A percentile compares a stretch with the other conserved stretches of the same genome.
These are phyloP conservation scores for Recurvomyces mirabilis DNA, from an alignment of 495 filamentous ascomycete species.

Conservation along the genomic window DNA sequence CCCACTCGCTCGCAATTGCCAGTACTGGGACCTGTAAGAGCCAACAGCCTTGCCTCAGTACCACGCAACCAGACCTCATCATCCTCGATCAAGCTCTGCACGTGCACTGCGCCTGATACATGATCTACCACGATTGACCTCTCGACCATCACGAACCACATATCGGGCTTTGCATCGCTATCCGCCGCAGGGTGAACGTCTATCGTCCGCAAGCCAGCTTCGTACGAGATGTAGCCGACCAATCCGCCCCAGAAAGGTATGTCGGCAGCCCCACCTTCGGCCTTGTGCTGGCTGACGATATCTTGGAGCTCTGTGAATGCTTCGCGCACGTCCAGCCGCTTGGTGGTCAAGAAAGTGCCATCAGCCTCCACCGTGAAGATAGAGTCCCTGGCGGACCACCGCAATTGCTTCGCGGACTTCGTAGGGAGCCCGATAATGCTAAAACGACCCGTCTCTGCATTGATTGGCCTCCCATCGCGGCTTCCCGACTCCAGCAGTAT, in stretches of 20 bases:
- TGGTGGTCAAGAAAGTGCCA: background rate
- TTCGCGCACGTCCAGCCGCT: background rate
- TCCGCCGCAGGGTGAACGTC: conserved; percentile 28
- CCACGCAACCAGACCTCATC: conserved; percentile 32
- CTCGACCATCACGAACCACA: conserved; percentile 66
- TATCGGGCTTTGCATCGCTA: conserved; percentile 41
- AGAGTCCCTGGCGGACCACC: conserved; percentile 37
- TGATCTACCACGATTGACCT: conserved; percentile 76
- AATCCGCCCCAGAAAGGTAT: conserved; percentile 79
- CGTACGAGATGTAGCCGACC: conserved; percentile 83
- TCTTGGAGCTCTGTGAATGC: conserved; percentile 33
- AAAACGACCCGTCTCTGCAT: conserved; percentile 45
- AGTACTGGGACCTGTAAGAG: background rate
- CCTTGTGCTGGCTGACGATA: conserved; percentile 45
- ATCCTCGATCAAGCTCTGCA: conserved; percentile 47
- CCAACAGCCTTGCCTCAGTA: background rate
- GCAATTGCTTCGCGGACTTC: conserved; percentile 40
- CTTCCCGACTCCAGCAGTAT: conserved; percentile 21
- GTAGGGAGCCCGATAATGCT: conserved; percentile 57
- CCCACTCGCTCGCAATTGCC: background rate
- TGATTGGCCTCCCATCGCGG: conserved; percentile 7
- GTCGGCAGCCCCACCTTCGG: conserved; percentile 32
- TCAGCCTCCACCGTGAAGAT: conserved; percentile 11
- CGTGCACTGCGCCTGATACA: conserved; percentile 42
- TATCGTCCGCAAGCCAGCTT: conserved; percentile 61